Conservation (phyloP, 306 rosid species). For the Quercus cerris region DNA sequence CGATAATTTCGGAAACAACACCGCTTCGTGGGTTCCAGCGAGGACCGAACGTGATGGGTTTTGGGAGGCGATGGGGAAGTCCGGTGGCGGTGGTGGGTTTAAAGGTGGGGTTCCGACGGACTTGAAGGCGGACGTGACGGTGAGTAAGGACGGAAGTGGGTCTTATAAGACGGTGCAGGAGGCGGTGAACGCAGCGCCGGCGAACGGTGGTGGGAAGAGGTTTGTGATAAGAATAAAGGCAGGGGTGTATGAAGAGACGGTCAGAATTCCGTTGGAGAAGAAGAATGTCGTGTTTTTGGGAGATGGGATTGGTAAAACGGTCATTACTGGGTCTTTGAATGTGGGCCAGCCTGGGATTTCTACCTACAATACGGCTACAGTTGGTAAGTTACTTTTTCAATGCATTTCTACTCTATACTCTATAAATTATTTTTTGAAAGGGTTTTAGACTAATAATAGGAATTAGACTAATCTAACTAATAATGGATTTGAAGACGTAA, state of each 20-base stretch:
- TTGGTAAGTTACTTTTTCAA: conserved; percentile 47
- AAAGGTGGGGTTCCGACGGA: conserved; percentile 41
- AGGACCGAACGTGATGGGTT: conserved; percentile 71
- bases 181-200: conserved; percentile 66
- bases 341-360: conserved; percentile 58
- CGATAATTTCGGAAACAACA: conserved; percentile 50
- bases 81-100: conserved; percentile 15
- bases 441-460: too few species aligned
- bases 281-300: conserved; percentile 73
- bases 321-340: conserved; percentile 59
- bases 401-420: too few species aligned
- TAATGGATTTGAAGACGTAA: too few species aligned
- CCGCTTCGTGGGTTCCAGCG: conserved; percentile 52
- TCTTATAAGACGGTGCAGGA: conserved; percentile 66
- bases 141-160: conserved; percentile 41
- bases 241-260: conserved; percentile 77
- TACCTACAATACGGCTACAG: conserved; percentile 67
- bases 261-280: conserved; percentile 64
- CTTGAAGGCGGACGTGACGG: conserved; percentile 48
- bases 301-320: conserved; percentile 72
- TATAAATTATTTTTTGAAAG: too few species aligned
- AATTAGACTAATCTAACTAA: too few species aligned
- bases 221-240: conserved; percentile 64
- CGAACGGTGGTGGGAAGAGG: conserved; percentile 20
- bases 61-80: conserved; percentile 42